Evolutionary conservation across 495 filamentous ascomycete species (phyloP).

Genomic region (Aspergillus hancockii): DNA sequence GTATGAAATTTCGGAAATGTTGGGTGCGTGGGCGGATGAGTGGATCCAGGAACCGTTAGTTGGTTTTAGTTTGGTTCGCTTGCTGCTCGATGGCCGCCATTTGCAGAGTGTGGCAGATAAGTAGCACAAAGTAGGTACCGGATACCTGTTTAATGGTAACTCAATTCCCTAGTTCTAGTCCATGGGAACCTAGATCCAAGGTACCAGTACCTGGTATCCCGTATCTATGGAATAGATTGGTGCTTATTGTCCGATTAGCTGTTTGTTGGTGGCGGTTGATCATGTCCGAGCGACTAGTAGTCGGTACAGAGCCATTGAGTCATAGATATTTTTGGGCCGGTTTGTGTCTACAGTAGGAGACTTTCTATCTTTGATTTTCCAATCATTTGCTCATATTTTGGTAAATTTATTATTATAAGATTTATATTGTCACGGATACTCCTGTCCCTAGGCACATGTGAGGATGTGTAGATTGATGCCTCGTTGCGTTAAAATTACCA

Average conservation of each 20-base stretch:
- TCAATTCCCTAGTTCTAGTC: not conserved
- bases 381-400: not conserved
- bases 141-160: not conserved
- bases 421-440: too few species aligned
- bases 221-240: not conserved
- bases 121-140: not conserved
- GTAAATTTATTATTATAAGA: too few species aligned
- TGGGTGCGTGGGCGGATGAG: not conserved
- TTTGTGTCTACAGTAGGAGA: too few species aligned
- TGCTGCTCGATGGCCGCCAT: not conserved
- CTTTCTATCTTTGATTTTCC: not conserved
- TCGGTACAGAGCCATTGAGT: not conserved
- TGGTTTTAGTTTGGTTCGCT: not conserved
- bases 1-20: not conserved
- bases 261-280: not conserved
- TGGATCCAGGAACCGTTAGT: constrained; percentile 4
- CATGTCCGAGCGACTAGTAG: not conserved
- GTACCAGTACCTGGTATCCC: not conserved
- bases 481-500: too few species aligned
- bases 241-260: not conserved
- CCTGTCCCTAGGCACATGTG: too few species aligned
- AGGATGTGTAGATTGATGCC: too few species aligned
- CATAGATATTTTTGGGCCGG: not conserved
- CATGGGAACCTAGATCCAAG: not conserved
- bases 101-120: not conserved